Percentiles rank a stretch among this genome's conserved stretches.
Evolutionary conservation across 2,329 filamentous ascomycete genomes (phyloP).

Genomic region (Alternaria gaisen): DNA sequence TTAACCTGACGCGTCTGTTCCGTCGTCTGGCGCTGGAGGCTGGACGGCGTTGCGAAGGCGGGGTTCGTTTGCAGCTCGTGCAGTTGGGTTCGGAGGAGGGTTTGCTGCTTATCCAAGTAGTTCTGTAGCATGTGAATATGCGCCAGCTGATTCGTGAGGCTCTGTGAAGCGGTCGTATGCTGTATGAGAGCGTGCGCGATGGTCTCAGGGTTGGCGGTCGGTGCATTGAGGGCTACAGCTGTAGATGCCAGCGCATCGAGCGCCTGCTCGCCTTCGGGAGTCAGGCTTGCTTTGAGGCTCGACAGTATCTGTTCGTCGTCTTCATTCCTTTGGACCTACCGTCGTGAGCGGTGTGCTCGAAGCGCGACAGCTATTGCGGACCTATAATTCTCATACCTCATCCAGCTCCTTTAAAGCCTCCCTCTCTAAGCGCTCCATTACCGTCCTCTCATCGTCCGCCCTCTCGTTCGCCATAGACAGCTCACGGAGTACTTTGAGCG

Average conservation of each 20-base stretch:
- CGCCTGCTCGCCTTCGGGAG: conserved; percentile 39
- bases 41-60: conserved; percentile 58
- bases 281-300: conserved; percentile 35
- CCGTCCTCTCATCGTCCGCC: conserved; percentile 73
- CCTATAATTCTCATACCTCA: conserved; percentile 40
- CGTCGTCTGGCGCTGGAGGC: conserved; percentile 73
- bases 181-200: conserved; percentile 49
- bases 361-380: conserved; percentile 15
- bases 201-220: conserved; percentile 35
- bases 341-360: conserved; percentile 20
- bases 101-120: conserved; percentile 46
- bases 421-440: conserved; percentile 67
- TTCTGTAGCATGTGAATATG: conserved; percentile 46
- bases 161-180: conserved; percentile 42
- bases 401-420: conserved; percentile 65
- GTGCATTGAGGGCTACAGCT: conserved; percentile 48
- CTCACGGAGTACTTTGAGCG: conserved; percentile 76
- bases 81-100: conserved; percentile 42
- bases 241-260: conserved; percentile 51
- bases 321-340: conserved; percentile 31
- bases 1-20: conserved; percentile 77
- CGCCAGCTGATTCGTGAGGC: conserved; percentile 42
- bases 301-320: conserved; percentile 37
- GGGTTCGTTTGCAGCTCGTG: conserved; percentile 41
- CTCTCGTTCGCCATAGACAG: conserved; percentile 79